Evolutionary conservation across 2,329 filamentous ascomycete genomes (phyloP), one percentile per base, ranked within the genome.

Genomic region (Exophiala xenobiotica): DNA sequence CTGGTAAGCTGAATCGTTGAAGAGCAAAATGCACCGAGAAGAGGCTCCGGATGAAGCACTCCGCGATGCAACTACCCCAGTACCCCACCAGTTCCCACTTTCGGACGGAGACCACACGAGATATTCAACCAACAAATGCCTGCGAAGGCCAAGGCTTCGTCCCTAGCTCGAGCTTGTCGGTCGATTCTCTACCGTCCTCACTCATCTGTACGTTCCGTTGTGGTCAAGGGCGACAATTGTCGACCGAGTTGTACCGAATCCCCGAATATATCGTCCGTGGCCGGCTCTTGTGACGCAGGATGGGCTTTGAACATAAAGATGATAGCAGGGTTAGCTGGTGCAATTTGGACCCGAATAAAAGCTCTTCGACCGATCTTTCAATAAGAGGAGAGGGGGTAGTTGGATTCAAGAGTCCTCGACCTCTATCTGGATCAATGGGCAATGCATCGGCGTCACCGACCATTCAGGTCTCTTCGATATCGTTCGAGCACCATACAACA

Each of bases 401-500:
- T 7, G 26, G 3, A 2, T 29, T n/a, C n/a, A n/a, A 3, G 26
- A 29, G 26, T 29, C 26, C 8, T 29, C 26, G 26, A 29, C 26
- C 26, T 29, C n/a, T 2, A n/a, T 29, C 26, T 29, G 26, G 26
- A 29, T n/a, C 26, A 29, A 29, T 29, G 26, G 26, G 26, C 26
- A 8, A 7, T 29, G 26, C 26, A 29, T 29, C 26, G 26, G 8
- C 26, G 26, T n/a, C 26, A 8, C n/a, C n/a, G 26, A 29, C 26
- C n/a, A 29, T 44, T 18, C 41, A 11, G 14, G 18, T 44, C 41
- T 27, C 41, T 9, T 29, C 41, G 4, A 24, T 46, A 16, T 24
- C 23, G 9, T 56, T 56, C 35, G 49, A 56, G 37, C 53, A 56
- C 22, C 49, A 56, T 33, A 24, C 39, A 8, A 46, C 8, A 7